Conservation (phyloP, 805 yeast species). For the Martiniozyma abietophila region DNA sequence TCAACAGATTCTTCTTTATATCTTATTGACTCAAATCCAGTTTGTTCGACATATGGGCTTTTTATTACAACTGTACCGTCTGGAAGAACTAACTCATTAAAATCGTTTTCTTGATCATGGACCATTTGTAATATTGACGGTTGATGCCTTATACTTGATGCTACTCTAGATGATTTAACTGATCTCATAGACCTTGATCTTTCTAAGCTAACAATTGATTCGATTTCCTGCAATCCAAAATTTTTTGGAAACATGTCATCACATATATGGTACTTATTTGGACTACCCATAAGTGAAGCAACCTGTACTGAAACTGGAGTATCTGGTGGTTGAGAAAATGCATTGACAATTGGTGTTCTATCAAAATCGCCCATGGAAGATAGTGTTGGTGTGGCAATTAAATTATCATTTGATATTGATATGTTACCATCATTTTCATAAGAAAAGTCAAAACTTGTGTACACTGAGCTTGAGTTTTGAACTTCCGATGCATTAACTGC, state of each 20-base stretch:
- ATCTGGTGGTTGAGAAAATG: conserved; percentile 5
- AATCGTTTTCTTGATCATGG: conserved; percentile 11
- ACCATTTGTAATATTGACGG: conserved; percentile 22
- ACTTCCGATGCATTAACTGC: neutral
- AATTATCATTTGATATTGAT: neutral
- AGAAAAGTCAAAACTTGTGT: conserved; percentile 1
- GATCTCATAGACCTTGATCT: conserved; percentile 54
- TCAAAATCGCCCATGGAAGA: too few relatives aligned
- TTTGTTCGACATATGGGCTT: conserved; percentile 7
- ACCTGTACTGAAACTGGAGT: conserved; percentile 10
- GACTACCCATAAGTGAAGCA: conserved; percentile 11
- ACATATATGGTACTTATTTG: conserved; percentile 31
- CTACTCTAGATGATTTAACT: conserved; percentile 19
- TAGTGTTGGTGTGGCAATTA: too few relatives aligned
- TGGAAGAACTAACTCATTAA: conserved; percentile 16
- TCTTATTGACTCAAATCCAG: neutral
- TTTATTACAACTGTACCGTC: conserved; percentile 41
- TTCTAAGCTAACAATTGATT: conserved; percentile 64
- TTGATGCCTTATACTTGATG: conserved; percentile 10
- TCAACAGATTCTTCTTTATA: conserved; percentile 2
- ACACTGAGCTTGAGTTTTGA: neutral
- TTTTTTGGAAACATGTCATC: conserved; percentile 67
- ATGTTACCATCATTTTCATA: neutral
- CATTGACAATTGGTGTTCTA: neutral
- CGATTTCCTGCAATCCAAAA: conserved; percentile 57